Conservation (phyloP, 2,329 filamentous ascomycete genomes). For the Dactylella cylindrospora region DNA sequence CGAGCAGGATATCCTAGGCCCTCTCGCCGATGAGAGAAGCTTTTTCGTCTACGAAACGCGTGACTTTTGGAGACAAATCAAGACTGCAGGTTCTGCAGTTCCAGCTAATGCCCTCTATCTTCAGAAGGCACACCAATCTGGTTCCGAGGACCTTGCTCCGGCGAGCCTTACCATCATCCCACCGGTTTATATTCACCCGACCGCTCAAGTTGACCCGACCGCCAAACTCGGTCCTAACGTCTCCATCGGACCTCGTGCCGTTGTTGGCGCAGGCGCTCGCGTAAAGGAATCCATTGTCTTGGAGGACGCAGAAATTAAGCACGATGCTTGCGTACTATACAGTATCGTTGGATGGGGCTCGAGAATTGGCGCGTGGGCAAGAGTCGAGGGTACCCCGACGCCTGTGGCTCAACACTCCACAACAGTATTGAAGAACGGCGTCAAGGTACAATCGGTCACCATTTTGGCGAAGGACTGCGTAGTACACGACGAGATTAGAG, state of each 20-base stretch:
- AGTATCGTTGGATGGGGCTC: constrained; percentile 97
- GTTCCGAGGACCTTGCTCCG: constrained; percentile 73
- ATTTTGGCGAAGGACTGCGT: constrained; percentile 95
- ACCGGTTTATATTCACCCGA: constrained; percentile 57
- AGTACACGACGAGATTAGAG: constrained; percentile 88
- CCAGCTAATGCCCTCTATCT: constrained; percentile 96
- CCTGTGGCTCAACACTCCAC: constrained; percentile 85
- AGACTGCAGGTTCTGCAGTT: constrained; percentile 94
- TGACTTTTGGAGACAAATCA: constrained; percentile 99
- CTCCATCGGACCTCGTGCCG: constrained; percentile 85
- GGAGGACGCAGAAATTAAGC: constrained; percentile 92
- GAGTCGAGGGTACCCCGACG: constrained; percentile 91
- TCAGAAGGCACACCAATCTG: constrained; percentile 84
- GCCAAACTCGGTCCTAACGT: constrained; percentile 97
- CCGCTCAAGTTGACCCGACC: constrained; percentile 84
- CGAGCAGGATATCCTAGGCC: constrained; percentile 94
- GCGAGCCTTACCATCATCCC: constrained; percentile 22
- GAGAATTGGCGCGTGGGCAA: constrained; percentile 94
- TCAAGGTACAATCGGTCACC: constrained; percentile 98
- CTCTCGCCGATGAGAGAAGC: constrained; percentile 93
- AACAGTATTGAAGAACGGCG: constrained; percentile 93
- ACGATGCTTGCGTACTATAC: constrained; percentile 93
- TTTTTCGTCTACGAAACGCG: constrained; percentile 99
- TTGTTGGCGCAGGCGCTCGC: constrained; percentile 81
- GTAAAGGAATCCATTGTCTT: constrained; percentile 91